Percentiles rank a stretch among this genome's conserved stretches.
phyloP scores from a whole-genome alignment of 805 yeast species.

The Vanderwaltozyma polyspora region DNA sequence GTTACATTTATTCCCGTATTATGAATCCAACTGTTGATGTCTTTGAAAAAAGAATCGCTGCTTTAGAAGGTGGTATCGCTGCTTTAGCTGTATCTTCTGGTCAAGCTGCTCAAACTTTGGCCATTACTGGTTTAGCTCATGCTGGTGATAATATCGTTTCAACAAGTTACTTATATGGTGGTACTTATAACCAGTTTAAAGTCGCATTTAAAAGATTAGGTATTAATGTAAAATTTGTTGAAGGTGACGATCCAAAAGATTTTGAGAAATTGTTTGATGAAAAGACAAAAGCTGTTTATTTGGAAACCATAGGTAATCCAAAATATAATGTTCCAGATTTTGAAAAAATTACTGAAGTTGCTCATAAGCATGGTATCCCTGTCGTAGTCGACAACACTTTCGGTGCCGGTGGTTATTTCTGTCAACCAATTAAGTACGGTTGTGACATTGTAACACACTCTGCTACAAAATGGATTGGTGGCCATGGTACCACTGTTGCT shows the following conservation, averaged over 20 bases:
- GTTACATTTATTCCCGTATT: slow-evolving; percentile 80
- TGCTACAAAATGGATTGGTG: slow-evolving; percentile 97
- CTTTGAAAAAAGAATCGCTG: slow-evolving; percentile 85
- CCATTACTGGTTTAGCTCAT: slow-evolving; percentile 74
- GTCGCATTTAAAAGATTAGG: slow-evolving; percentile 85
- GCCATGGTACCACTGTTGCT: slow-evolving; percentile 91
- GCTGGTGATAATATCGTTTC: slow-evolving; percentile 85
- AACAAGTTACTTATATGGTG: slow-evolving; percentile 83
- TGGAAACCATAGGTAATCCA: slow-evolving; percentile 91
- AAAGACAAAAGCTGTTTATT: slow-evolving; percentile 78
- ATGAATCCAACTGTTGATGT: slow-evolving; percentile 90
- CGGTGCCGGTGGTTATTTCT: slow-evolving; percentile 89
- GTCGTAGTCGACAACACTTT: slow-evolving; percentile 92
- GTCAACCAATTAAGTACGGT: slow-evolving; percentile 77
- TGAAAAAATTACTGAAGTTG: slow-evolving; percentile 58
- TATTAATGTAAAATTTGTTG: slow-evolving; percentile 72
- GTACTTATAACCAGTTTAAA: slow-evolving; percentile 91
- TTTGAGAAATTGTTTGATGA: slow-evolving; percentile 67
- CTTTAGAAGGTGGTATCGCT: slow-evolving; percentile 84
- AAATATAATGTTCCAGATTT: slow-evolving; percentile 88
- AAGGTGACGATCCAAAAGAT: slow-evolving; percentile 65
- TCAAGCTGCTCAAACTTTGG: slow-evolving; percentile 87
- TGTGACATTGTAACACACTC: slow-evolving; percentile 90
- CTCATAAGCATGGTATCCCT: slow-evolving; percentile 80
- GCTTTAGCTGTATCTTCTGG: slow-evolving; percentile 92